These are phyloP conservation scores for Naganishia vaughanmartiniae DNA, from an alignment of 768 basidiomycete genomes.

Conservation along the genomic window DNA sequence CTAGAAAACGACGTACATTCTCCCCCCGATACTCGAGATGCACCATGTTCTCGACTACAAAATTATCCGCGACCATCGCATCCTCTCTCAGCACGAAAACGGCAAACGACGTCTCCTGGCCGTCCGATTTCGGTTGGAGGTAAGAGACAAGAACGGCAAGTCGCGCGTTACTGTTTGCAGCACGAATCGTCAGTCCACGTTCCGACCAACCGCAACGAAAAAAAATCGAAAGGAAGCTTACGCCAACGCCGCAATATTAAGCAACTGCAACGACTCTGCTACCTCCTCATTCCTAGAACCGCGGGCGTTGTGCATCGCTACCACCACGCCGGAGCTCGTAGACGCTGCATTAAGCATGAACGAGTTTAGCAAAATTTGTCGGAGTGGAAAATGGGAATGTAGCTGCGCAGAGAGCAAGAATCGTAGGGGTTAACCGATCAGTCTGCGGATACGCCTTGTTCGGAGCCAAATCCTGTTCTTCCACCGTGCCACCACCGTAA, in stretches of 20 bases:
- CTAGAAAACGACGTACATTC: neutral
- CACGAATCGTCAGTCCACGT: neutral
- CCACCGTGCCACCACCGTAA: no score
- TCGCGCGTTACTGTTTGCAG: neutral
- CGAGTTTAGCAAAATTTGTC: neutral
- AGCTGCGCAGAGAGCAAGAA: neutral
- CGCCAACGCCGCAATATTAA: conserved; percentile 17
- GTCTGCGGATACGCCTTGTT: neutral
- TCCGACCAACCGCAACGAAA: neutral
- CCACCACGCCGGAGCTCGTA: neutral
- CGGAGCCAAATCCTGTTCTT: no score
- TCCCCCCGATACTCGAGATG: conserved; percentile 2
- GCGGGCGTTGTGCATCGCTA: neutral
- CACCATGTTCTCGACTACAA: conserved; percentile 1
- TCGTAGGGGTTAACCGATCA: neutral
- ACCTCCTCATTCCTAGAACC: no score
- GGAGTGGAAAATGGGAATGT: conserved; percentile 12
- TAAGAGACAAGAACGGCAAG: conserved; percentile 8
- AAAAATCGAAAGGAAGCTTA: neutral
- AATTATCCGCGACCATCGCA: conserved; percentile 11
- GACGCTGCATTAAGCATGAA: neutral
- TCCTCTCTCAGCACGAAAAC: conserved; percentile 14
- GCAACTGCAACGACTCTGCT: neutral
- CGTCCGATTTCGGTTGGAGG: neutral
- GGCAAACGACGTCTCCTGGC: neutral